These are phyloP conservation scores for Collybiopsis luxurians DNA, from an alignment of 768 basidiomycete genomes.

Conservation along the genomic window DNA sequence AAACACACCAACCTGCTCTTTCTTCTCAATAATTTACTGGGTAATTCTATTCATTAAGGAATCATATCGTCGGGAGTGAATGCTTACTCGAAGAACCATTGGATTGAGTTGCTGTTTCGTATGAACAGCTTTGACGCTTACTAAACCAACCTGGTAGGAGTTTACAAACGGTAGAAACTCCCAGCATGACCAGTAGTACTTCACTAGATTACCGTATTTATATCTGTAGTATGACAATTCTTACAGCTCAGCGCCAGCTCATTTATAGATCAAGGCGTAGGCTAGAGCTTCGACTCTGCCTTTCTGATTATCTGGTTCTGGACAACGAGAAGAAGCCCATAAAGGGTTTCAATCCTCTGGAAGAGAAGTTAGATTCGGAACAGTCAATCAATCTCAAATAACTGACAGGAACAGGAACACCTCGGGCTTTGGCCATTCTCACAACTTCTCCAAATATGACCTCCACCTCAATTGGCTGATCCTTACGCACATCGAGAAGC, in stretches of 20 bases:
- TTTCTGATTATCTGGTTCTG: slow-evolving; percentile 59
- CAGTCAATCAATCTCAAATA: background rate
- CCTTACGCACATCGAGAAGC: slow-evolving; percentile 54
- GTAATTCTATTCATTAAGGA: no score
- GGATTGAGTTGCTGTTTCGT: background rate
- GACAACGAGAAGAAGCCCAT: slow-evolving; percentile 54
- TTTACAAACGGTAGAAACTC: no score
- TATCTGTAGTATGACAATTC: no score
- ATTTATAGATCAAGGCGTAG: no score
- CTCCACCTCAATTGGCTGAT: slow-evolving; percentile 64
- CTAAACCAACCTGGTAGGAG: no score
- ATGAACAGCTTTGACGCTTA: background rate
- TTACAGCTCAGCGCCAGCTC: no score
- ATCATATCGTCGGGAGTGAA: no score
- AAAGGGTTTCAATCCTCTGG: slow-evolving; percentile 62
- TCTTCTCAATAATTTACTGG: no score
- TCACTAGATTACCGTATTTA: no score
- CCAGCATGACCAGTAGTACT: no score
- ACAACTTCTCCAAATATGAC: slow-evolving; percentile 64
- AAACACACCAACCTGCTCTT: no score
- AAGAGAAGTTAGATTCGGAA: background rate
- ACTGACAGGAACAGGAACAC: slow-evolving; percentile 51
- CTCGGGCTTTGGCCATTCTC: slow-evolving; percentile 41
- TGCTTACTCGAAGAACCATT: background rate
- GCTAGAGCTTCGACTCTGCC: slow-evolving; percentile 9